Percentiles rank a stretch among this genome's conserved stretches.
Evolutionary conservation across 176 grass and related monocot genomes (phyloP).

Genomic region (Phoenix dactylifera): DNA sequence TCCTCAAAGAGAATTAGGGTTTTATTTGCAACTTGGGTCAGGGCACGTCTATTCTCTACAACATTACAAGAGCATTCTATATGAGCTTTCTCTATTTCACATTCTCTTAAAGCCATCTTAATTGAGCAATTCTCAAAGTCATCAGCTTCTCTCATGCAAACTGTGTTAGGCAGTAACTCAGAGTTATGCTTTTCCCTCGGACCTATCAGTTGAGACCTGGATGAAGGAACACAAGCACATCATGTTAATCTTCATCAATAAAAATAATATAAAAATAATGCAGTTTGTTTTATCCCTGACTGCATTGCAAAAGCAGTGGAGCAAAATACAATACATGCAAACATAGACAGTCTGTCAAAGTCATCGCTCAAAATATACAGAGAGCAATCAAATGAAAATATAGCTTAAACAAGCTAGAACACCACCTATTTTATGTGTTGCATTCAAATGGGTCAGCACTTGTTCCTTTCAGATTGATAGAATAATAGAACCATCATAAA

Average conservation of each 20-base stretch:
- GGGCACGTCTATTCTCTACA: slow-evolving; percentile 21
- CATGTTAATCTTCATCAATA: not conserved
- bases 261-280: not conserved
- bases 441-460: no score
- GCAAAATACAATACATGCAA: no score
- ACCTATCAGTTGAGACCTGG: slow-evolving; percentile 52
- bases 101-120: not conserved
- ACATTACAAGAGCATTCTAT: slow-evolving; percentile 15
- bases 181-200: slow-evolving; percentile 20
- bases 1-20: slow-evolving; percentile 88
- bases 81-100: slow-evolving; percentile 20
- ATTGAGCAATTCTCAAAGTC: not conserved
- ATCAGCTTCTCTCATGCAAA: slow-evolving; percentile 25
- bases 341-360: no score
- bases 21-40: slow-evolving; percentile 61
- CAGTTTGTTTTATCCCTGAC: no score
- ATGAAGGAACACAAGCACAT: slow-evolving; percentile 16
- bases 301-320: no score
- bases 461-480: no score
- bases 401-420: no score
- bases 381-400: no score
- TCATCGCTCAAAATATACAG: no score
- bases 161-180: slow-evolving; percentile 25
- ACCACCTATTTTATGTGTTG: no score
- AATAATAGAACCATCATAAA: no score